These are phyloP conservation scores for Axilococcus clingmanii DNA, from an alignment of 139 green algal species.

Conservation along the genomic window DNA sequence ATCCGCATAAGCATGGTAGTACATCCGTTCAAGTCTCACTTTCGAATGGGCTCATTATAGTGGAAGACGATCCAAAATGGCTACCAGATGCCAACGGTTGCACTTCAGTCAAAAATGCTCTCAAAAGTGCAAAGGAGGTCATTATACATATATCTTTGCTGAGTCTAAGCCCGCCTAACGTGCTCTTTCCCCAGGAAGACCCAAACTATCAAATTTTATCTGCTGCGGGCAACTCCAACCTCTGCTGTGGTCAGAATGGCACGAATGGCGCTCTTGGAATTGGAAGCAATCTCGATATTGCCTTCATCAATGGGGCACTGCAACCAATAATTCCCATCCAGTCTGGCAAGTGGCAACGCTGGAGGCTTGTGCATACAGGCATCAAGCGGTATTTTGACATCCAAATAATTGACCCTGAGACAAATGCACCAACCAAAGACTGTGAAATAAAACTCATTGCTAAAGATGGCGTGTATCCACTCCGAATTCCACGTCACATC, in stretches of 20 bases:
- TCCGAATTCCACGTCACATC: background rate
- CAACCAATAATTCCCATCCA: background rate
- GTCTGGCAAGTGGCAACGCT: conserved; percentile 1
- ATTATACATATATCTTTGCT: background rate
- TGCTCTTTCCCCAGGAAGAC: background rate
- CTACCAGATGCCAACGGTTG: background rate
- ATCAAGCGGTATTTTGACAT: conserved; percentile 1
- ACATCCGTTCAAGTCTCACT: background rate
- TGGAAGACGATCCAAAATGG: background rate
- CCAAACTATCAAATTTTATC: conserved; percentile 1
- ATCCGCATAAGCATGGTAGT: conserved; percentile 2
- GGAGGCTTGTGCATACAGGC: background rate
- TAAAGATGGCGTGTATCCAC: conserved; percentile 5
- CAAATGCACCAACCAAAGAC: background rate
- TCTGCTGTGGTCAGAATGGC: conserved; percentile 2
- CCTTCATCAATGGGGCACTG: background rate
- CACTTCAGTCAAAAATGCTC: background rate
- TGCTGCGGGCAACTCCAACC: background rate
- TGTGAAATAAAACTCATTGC: conserved; percentile 4
- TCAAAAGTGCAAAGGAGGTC: background rate
- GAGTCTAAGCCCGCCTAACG: background rate
- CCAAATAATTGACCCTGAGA: background rate
- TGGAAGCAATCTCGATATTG: conserved; percentile 1
- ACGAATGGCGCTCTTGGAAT: background rate
- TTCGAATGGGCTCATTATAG: background rate